Evolutionary conservation across 768 basidiomycete genomes (phyloP).

Genomic region (Auriscalpium orientale): DNA sequence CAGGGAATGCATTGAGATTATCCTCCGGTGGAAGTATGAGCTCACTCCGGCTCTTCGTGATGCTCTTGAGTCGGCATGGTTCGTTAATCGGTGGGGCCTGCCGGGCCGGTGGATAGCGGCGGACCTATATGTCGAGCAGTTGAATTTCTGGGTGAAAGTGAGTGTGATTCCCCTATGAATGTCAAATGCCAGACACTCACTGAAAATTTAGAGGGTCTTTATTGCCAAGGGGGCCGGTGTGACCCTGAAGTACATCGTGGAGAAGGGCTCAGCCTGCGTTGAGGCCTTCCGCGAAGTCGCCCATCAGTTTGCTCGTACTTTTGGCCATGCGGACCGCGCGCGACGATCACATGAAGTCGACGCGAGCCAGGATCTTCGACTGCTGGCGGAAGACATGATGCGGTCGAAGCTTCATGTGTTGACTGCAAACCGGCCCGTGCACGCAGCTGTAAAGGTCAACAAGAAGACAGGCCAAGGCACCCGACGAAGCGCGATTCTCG

Average conservation of each 20-base stretch:
- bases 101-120: background rate
- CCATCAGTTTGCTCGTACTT: slow-evolving; percentile 15
- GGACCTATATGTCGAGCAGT: background rate
- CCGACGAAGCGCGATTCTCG: background rate
- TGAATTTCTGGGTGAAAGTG: background rate
- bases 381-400: slow-evolving; percentile 18
- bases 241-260: background rate
- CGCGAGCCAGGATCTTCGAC: slow-evolving; percentile 17
- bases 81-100: background rate
- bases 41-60: background rate
- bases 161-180: background rate
- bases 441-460: background rate
- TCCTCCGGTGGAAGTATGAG: background rate
- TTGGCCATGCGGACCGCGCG: slow-evolving; percentile 17
- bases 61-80: background rate
- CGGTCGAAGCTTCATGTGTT: slow-evolving; percentile 7
- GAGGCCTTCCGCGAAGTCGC: slow-evolving; percentile 22
- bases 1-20: background rate
- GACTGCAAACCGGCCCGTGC: background rate
- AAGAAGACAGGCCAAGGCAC: background rate
- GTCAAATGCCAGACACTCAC: background rate
- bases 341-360: slow-evolving; percentile 17
- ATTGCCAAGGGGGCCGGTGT: background rate
- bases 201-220: background rate
- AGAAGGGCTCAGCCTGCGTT: slow-evolving; percentile 21